Percentiles rank a stretch among this genome's conserved stretches.
Evolutionary conservation across 2,329 filamentous ascomycete species (phyloP).

Genomic region (Xylaria sp.): DNA sequence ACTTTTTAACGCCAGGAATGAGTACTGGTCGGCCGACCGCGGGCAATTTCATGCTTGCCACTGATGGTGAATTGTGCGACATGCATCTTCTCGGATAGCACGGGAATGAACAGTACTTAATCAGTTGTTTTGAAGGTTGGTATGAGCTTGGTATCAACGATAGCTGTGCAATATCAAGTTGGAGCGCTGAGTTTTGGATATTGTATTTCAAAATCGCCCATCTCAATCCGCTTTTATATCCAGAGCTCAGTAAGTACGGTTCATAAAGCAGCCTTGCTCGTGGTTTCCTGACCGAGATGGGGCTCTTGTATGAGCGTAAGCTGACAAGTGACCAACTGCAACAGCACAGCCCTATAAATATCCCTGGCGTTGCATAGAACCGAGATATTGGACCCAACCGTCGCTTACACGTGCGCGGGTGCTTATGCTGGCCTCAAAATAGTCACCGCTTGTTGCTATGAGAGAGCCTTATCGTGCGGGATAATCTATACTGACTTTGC

Average conservation of each 20-base stretch:
- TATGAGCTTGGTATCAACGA: not conserved
- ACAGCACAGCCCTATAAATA: slow-evolving; percentile 26
- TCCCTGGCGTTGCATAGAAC: slow-evolving; percentile 1
- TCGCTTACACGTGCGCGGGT: slow-evolving; percentile 22
- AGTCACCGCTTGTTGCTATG: slow-evolving; percentile 35
- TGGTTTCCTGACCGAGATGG: slow-evolving; percentile 23
- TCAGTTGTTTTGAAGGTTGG: not conserved
- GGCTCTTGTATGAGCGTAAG: slow-evolving; percentile 29
- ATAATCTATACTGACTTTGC: slow-evolving; percentile 8
- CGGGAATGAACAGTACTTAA: not conserved
- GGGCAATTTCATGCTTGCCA: slow-evolving; percentile 38
- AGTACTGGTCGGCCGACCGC: slow-evolving; percentile 33
- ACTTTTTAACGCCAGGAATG: slow-evolving; percentile 33
- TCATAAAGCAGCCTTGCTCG: not conserved
- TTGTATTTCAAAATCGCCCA: not conserved
- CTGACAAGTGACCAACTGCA: slow-evolving; percentile 32
- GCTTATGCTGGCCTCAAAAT: slow-evolving; percentile 33
- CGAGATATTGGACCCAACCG: slow-evolving; percentile 1
- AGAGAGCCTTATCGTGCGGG: slow-evolving; percentile 17
- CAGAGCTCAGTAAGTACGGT: not conserved
- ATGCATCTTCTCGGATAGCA: slow-evolving; percentile 26
- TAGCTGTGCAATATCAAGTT: not conserved
- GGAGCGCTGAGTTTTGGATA: not conserved
- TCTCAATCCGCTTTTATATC: slow-evolving; percentile 23
- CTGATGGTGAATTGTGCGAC: slow-evolving; percentile 37